A percentile compares a stretch with the other conserved stretches of the same genome.
Evolutionary conservation across 495 filamentous ascomycete species (phyloP).

Genomic region (Aspergillus taichungensis): DNA sequence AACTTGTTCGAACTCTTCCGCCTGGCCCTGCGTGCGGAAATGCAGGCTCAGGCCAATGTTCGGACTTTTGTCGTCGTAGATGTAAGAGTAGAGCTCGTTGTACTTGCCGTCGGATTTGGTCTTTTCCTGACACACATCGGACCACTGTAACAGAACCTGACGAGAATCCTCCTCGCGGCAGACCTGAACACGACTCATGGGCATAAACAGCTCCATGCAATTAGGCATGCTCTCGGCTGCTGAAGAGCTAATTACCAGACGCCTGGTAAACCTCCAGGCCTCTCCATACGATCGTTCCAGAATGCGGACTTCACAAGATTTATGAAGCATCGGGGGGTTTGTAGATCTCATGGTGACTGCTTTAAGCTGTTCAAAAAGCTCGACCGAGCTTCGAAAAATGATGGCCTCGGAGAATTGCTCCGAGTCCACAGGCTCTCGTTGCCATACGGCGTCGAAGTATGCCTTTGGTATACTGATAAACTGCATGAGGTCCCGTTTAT

Average conservation of each 20-base stretch:
- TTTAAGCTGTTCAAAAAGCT: constrained; percentile 25
- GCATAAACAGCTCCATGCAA: constrained; percentile 32
- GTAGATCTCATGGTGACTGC: constrained; percentile 25
- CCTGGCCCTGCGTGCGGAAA: constrained; percentile 19
- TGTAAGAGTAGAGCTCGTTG: constrained; percentile 24
- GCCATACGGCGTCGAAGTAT: constrained; percentile 30
- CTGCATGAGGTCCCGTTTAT: constrained; percentile 19
- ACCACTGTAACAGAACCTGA: constrained; percentile 32
- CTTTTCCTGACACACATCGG: constrained; percentile 30
- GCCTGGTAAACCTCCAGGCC: constrained; percentile 29
- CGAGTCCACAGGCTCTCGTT: constrained; percentile 29
- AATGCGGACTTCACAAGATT: constrained; percentile 34
- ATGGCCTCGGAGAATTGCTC: constrained; percentile 26
- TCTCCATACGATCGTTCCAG: constrained; percentile 29
- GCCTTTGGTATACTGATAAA: constrained; percentile 28
- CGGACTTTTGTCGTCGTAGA: constrained; percentile 28
- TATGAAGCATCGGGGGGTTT: constrained; percentile 19
- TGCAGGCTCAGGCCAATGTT: constrained; percentile 26
- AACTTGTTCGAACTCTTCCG: constrained; percentile 24
- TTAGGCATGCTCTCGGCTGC: constrained; percentile 24
- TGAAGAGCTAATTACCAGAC: constrained; percentile 34
- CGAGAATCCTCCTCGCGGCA: constrained; percentile 19
- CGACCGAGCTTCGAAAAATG: constrained; percentile 28
- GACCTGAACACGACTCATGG: constrained; percentile 28
- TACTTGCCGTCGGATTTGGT: constrained; percentile 30